Evolutionary conservation across 2,329 filamentous ascomycete genomes (phyloP), one percentile per base, ranked within the genome.

Genomic region (Arthrobotrys musiformis): DNA sequence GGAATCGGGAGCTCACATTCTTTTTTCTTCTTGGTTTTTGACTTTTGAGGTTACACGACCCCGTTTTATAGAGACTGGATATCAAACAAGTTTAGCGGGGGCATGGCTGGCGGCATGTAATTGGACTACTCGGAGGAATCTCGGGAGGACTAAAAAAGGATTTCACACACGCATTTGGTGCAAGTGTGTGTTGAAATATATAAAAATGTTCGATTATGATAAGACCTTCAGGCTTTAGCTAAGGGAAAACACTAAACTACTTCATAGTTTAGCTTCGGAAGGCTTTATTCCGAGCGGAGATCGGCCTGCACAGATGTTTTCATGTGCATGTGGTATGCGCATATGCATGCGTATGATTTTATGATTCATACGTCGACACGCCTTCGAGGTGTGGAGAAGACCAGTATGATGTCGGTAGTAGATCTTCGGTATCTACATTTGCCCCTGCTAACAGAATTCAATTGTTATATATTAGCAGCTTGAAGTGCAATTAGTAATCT

Each of bases 61-160:
- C 6, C 17, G 19, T 33, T 54, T 30, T 15, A 35, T 22, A 33
- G 11, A 2, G n/a, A 30, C 8, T n/a, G 8, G 15, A 26, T 52
- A 24, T 11, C 2, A 40, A 40, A 28, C 52, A 28, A 15, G 46
- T 46, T n/a, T 54, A 54, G 35, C 4, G 17, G 33, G 24, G 8
- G 17, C 40, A 9, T 26, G 24, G 35, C 24, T 40, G 17, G 56
- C 56, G 46, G 58, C 11, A 66, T 58, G 15, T 58, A 37, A 58
- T 73, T 73, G 69, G 69, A 11, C 58, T 56, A 42, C 60, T 77
- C 72, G 72, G 72, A 77, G 72, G 50, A 70, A 77, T 77, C 72
- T 77, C 72, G 72, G 72, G 42, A 60, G 50, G 42, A 50, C 44
- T 35, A 70, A 62, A 61, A 54, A 46, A 60, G 8, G 40, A 37